These are phyloP conservation scores for Peniophora sp. DNA, from an alignment of 1,284 basidiomycete genomes.

Conservation along the genomic window DNA sequence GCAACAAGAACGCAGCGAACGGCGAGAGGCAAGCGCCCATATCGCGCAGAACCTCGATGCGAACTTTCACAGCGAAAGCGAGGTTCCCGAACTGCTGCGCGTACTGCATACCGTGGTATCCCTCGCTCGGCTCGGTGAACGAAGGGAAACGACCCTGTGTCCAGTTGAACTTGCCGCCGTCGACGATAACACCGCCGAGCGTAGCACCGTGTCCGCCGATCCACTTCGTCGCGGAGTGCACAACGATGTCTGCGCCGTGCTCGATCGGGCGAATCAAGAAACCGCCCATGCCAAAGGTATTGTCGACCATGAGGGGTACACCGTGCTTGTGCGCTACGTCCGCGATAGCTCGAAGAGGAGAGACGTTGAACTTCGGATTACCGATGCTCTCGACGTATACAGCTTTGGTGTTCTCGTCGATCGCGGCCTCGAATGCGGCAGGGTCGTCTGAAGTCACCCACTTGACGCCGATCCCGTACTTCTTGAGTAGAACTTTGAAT, in stretches of 20 bases:
- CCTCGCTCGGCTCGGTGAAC: constrained; percentile 77
- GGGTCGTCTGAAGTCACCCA: constrained; percentile 63
- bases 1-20: constrained; percentile 76
- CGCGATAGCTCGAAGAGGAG: constrained; percentile 66
- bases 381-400: constrained; percentile 81
- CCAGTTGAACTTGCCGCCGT: constrained; percentile 87
- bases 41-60: constrained; percentile 73
- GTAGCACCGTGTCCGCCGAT: constrained; percentile 88
- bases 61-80: constrained; percentile 70
- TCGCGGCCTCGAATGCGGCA: constrained; percentile 62
- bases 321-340: constrained; percentile 72
- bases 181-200: constrained; percentile 78
- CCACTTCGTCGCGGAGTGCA: constrained; percentile 89
- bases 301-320: constrained; percentile 82
- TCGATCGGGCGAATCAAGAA: constrained; percentile 72
- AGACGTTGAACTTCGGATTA: constrained; percentile 78
- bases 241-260: constrained; percentile 76
- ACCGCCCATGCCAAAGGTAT: constrained; percentile 85
- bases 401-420: constrained; percentile 72
- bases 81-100: constrained; percentile 68
- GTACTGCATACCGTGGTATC: constrained; percentile 77
- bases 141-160: constrained; percentile 68
- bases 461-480: constrained; percentile 73
- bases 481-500: constrained; percentile 80
- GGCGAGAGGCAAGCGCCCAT: constrained; percentile 73